Conservation (phyloP, 208 protist species). For the Naegleria gruberi region DNA sequence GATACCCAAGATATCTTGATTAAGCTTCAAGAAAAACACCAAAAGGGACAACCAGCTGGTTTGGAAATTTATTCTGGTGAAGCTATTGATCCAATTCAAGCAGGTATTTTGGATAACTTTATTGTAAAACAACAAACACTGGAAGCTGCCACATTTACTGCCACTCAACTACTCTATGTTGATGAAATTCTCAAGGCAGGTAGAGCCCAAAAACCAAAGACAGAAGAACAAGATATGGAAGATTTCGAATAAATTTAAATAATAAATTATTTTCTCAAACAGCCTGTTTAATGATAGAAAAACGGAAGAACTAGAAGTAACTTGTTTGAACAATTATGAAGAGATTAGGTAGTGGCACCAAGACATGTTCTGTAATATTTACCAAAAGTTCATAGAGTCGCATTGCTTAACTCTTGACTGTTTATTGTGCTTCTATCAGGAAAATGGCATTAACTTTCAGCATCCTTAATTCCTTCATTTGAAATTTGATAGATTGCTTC, state of each 20-base stretch:
- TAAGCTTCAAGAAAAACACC: slow-evolving; percentile 78
- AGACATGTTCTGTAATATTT: too few relatives aligned
- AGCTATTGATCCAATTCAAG: slow-evolving; percentile 75
- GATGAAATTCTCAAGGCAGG: slow-evolving; percentile 99
- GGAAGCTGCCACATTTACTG: slow-evolving; percentile 56
- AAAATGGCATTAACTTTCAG: slow-evolving; percentile 65
- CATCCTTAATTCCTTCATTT: slow-evolving; percentile 89
- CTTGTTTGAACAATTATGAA: too few relatives aligned
- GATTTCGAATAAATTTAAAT: neutral
- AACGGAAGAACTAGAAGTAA: too few relatives aligned
- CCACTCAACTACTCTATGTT: slow-evolving; percentile 50
- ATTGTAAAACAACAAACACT: slow-evolving; percentile 96
- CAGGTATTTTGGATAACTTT: slow-evolving; percentile 96
- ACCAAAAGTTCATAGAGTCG: too few relatives aligned
- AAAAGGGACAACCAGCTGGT: slow-evolving; percentile 63
- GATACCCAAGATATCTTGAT: slow-evolving; percentile 94
- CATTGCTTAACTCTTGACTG: too few relatives aligned
- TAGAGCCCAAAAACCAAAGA: slow-evolving; percentile 13
- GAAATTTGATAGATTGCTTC: slow-evolving; percentile 93
- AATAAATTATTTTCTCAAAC: too few relatives aligned
- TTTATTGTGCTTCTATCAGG: too few relatives aligned
- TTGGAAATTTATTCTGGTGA: slow-evolving; percentile 95
- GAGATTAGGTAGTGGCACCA: too few relatives aligned
- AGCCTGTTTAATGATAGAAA: too few relatives aligned
- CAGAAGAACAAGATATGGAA: neutral